Base-by-base conservation (phyloP, 495 filamentous ascomycete species). In the Halenospora varia region DNA sequence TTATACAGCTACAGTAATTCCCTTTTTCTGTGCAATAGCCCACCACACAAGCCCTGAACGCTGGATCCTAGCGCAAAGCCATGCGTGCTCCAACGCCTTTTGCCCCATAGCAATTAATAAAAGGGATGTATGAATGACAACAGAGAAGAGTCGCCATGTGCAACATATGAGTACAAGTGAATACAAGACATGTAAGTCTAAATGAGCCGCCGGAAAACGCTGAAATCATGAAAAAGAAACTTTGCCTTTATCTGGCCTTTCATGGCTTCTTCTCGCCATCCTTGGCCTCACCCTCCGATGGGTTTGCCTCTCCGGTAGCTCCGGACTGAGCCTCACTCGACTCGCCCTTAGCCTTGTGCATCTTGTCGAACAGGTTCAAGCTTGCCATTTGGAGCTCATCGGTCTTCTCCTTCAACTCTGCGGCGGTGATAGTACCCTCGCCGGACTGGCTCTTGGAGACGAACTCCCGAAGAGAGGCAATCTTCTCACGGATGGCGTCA, bases 301-400 rank as follows among this genome's bases (percentile, higher is more conserved):
- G 59, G 71, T 76, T 76, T 25, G 82, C 75, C 72, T 82, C 72
- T 53, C 68, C 68, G 53, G 60, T 54, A 56, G 68, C 61, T 52
- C 63, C 66, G 54, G 72, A 53, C 48, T 66, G 58, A 56, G 70
- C 58, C 73, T 89, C 81, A 56, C 73, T 64, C 6, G 73, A 66
- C 80, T 92, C 90, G 62, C 73, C 66, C 62, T 90, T 84, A 49
- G 95, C 91, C 82, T 95, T 95, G 86, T 98, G 94, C 90, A 98
- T 96, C 88, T 98, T 96, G 80, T 97, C 94, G 75, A 98, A 98
- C 63, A 97, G 84, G 73, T 87, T 96, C 77, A 98, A 81, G 77
- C 88, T 92, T 57, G 94, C 90, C 68, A 85, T 89, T 77, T 97
- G 95, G 65, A 98, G 85, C 75, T 97, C 94, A 61, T 97, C 95